Evolutionary conservation across 106 monocot genomes (phyloP).

Genomic region (Dioscorea zingiberensis): DNA sequence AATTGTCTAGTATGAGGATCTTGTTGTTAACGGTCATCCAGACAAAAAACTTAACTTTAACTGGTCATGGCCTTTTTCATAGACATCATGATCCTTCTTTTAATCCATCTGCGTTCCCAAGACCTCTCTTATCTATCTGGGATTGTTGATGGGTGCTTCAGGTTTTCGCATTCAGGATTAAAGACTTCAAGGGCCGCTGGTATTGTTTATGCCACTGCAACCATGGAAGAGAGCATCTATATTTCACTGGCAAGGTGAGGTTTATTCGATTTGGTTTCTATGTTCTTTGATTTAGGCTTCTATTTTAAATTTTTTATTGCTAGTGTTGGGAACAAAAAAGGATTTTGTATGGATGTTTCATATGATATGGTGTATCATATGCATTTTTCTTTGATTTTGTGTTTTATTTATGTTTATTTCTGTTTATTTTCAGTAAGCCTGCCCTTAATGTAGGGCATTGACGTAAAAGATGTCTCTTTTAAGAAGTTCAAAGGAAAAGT

Average conservation of each 20-base stretch:
- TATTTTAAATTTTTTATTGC: neutral
- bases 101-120: neutral
- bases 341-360: no score
- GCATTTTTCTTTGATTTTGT: no score
- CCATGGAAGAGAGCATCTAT: conserved; percentile 79
- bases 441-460: conserved; percentile 70
- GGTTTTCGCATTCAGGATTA: neutral
- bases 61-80: no score
- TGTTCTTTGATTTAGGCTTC: neutral
- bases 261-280: neutral
- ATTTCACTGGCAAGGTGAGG: conserved; percentile 81
- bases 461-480: conserved; percentile 83
- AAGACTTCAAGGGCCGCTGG: conserved; percentile 21
- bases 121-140: neutral
- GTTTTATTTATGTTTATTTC: no score
- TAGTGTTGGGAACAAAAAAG: no score
- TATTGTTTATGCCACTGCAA: conserved; percentile 62
- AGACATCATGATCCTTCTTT: no score
- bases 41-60: no score
- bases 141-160: neutral
- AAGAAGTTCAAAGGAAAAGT: conserved; percentile 90
- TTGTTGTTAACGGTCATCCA: no score
- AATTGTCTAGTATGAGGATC: no score
- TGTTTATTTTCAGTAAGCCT: neutral
- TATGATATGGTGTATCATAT: no score